A percentile compares a stretch with the other conserved stretches of the same genome.
Conservation (phyloP, 176 grass and related monocot genomes). For the Oryza brachyantha region DNA sequence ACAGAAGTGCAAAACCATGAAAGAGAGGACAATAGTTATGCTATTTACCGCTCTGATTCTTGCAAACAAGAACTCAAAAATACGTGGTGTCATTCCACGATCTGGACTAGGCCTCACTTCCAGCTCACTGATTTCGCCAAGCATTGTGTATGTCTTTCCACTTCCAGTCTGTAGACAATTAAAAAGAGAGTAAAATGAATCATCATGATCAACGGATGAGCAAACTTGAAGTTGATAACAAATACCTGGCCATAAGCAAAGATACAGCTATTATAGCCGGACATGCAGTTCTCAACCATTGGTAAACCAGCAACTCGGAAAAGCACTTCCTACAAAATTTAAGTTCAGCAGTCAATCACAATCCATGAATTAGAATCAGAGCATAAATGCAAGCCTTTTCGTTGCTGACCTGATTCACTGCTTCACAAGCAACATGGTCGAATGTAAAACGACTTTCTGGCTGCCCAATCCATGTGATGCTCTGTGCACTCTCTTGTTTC, state of each 20-base stretch:
- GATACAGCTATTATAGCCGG: conserved; percentile 94
- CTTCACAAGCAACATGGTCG: conserved; percentile 95
- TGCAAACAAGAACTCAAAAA: conserved; percentile 96
- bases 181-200: conserved; percentile 2
- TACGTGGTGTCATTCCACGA: conserved; percentile 89
- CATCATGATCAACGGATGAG: conserved; percentile 9
- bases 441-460: conserved; percentile 86
- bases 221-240: conserved; percentile 11
- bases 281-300: conserved; percentile 99
- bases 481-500: conserved; percentile 80
- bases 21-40: background rate
- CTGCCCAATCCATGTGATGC: conserved; percentile 88
- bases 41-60: conserved; percentile 92
- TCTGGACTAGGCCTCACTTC: conserved; percentile 77
- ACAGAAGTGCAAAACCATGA: background rate
- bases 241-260: conserved; percentile 98
- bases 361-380: conserved; percentile 15
- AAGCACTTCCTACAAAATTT: conserved; percentile 66
- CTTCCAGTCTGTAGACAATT: conserved; percentile 74
- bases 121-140: conserved; percentile 81
- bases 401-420: conserved; percentile 73
- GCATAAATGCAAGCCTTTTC: conserved; percentile 10
- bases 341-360: conserved; percentile 21
- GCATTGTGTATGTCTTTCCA: conserved; percentile 97
- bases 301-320: conserved; percentile 95